Percentiles rank a stretch among this genome's conserved stretches.
Conservation (phyloP, 23 red algal species). For the Chondrus crispus region DNA sequence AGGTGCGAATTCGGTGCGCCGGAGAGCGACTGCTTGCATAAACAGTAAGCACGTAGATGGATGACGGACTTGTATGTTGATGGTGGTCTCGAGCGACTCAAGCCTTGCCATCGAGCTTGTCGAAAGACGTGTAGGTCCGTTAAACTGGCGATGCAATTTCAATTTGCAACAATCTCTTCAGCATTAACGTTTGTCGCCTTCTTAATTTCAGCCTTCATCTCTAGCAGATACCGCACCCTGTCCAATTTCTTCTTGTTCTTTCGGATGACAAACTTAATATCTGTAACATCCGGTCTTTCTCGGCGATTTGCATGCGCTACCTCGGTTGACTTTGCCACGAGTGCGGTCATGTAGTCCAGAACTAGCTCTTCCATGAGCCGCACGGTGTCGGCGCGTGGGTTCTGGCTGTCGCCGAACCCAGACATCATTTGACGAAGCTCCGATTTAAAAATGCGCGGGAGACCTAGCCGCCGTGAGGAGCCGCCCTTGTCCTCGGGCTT, state of each 20-base stretch:
- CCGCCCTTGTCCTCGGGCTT: too few species aligned
- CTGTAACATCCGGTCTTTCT: conserved; percentile 78
- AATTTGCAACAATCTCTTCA: conserved; percentile 25
- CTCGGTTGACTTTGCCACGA: conserved; percentile 71
- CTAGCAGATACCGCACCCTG: conserved; percentile 91
- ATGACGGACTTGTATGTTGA: too few species aligned
- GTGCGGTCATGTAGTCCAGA: conserved; percentile 72
- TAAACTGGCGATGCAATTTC: background rate
- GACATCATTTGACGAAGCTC: conserved; percentile 89
- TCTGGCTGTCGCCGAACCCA: conserved; percentile 93
- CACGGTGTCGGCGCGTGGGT: conserved; percentile 68
- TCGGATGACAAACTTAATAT: conserved; percentile 93
- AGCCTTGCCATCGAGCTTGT: too few species aligned
- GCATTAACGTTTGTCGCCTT: conserved; percentile 48
- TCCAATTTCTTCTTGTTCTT: conserved; percentile 70
- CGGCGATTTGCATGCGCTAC: conserved; percentile 62
- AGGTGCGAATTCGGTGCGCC: too few species aligned
- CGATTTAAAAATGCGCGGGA: background rate
- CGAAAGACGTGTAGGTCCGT: too few species aligned
- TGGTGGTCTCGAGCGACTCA: too few species aligned
- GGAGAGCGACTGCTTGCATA: too few species aligned
- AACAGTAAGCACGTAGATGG: too few species aligned
- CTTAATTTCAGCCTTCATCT: conserved; percentile 91
- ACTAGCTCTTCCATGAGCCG: conserved; percentile 87
- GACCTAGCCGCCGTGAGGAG: background rate